Conservation (phyloP, 1,284 basidiomycete genomes). For the Melampsora larici-populina region DNA sequence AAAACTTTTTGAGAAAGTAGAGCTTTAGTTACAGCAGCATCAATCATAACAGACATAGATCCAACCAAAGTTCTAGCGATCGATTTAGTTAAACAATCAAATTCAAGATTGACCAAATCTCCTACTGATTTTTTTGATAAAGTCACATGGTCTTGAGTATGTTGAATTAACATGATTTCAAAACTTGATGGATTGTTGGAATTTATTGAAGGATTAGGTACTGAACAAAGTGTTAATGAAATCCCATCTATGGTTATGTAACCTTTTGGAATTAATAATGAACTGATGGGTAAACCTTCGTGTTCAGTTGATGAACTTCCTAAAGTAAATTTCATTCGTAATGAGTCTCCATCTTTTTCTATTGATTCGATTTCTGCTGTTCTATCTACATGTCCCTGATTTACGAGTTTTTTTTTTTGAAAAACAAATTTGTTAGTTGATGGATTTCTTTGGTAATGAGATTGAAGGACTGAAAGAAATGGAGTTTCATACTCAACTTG, state of each 20-base stretch:
- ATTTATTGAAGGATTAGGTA: slow-evolving; percentile 46
- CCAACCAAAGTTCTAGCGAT: slow-evolving; percentile 14
- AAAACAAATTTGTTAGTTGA: too few species aligned
- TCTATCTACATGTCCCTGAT: slow-evolving; percentile 84
- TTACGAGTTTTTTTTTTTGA: background rate
- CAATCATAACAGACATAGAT: background rate
- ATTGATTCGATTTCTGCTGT: slow-evolving; percentile 72
- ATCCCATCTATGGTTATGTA: slow-evolving; percentile 93
- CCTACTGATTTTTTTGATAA: slow-evolving; percentile 72
- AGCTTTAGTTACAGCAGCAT: background rate
- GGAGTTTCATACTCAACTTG: slow-evolving; percentile 61
- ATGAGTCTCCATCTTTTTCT: slow-evolving; percentile 76
- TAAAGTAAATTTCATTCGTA: slow-evolving; percentile 71
- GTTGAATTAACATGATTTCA: slow-evolving; percentile 89
- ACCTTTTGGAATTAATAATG: slow-evolving; percentile 92
- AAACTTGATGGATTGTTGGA: slow-evolving; percentile 67
- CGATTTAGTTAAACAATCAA: slow-evolving; percentile 78
- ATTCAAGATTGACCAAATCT: slow-evolving; percentile 86
- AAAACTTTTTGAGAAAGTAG: too few species aligned
- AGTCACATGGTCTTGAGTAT: slow-evolving; percentile 86
- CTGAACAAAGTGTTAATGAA: slow-evolving; percentile 78
- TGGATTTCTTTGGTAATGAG: slow-evolving; percentile 6
- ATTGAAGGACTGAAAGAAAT: slow-evolving; percentile 36
- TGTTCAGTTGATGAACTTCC: slow-evolving; percentile 62
- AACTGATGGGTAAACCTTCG: slow-evolving; percentile 58